Evolutionary conservation across 2,329 filamentous ascomycete species (phyloP).

Genomic region (Penicillium sp.): DNA sequence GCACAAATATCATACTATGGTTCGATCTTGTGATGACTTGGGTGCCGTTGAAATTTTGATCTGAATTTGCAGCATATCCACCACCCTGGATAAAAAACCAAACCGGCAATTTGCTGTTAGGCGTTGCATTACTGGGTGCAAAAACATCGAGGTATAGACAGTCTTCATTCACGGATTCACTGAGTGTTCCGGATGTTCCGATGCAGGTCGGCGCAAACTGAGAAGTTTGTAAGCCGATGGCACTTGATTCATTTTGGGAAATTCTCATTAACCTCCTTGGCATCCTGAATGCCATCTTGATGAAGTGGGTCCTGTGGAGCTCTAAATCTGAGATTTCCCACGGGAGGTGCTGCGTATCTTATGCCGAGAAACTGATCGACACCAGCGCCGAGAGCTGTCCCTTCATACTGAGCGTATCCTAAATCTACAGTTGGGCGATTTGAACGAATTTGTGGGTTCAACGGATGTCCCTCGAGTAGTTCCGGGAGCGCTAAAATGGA

Average conservation of each 20-base stretch:
- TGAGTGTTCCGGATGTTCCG: slow-evolving; percentile 67
- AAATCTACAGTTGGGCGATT: slow-evolving; percentile 55
- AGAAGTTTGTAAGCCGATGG: too few species aligned
- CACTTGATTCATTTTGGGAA: too few species aligned
- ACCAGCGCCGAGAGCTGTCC: slow-evolving; percentile 56
- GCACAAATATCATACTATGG: slow-evolving; percentile 67
- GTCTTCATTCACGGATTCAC: slow-evolving; percentile 49
- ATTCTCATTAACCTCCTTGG: slow-evolving; percentile 58
- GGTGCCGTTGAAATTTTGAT: slow-evolving; percentile 60
- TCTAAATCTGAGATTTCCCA: slow-evolving; percentile 65
- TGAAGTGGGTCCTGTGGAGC: slow-evolving; percentile 62
- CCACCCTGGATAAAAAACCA: slow-evolving; percentile 64
- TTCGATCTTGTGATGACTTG: slow-evolving; percentile 60
- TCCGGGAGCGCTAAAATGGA: background rate
- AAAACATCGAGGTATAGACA: slow-evolving; percentile 43
- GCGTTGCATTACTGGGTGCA: slow-evolving; percentile 32
- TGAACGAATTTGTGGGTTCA: background rate
- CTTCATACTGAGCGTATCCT: slow-evolving; percentile 66
- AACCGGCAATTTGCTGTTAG: slow-evolving; percentile 61
- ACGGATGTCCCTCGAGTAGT: background rate
- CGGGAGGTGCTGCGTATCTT: slow-evolving; percentile 68
- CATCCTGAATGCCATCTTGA: slow-evolving; percentile 47
- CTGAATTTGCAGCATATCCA: slow-evolving; percentile 59
- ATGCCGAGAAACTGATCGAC: slow-evolving; percentile 72
- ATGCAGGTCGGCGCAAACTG: slow-evolving; percentile 60